Base-by-base conservation (phyloP, 176 grass and related monocot genomes). In the Melocanna baccifera region DNA sequence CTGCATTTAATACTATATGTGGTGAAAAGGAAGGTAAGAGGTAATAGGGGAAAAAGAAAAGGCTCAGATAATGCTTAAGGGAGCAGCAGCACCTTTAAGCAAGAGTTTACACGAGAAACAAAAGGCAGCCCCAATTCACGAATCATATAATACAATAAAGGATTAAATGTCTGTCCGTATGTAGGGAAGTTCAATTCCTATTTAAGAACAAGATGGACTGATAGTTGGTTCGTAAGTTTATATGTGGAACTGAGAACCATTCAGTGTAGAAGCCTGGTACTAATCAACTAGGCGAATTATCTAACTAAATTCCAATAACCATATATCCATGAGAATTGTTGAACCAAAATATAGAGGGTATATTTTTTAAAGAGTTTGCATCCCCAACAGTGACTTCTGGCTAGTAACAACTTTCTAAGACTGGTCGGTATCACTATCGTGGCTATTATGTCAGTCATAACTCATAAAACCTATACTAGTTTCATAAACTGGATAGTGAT, bases 1-100 rank as follows among this genome's bases (percentile, higher is more conserved):
- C 97, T 99, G 93, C 90, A 99, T 88, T 84, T 90, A 90, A 85
- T 68, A 84, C 23, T 81, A 84, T 76, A 86, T 69, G 52, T 84
- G 71, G 78, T 91, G 74, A 96, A 92, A 76, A 82, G n/a, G 63
- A 58, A 85, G 94, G 48, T 28, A 88, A 86, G 75, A 90, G 75
- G 46, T 37, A 85, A 80, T 62, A 74, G 16, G 48, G 28, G 14
- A 32, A 84, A 69, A 75, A 61, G 55, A 62, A 53, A 73, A 45
- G 59, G 52, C 10, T 23, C 30, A 23, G 52, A 62, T 58, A 68
- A 51, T 53, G 73, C 23, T 84, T 79, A 51, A 70, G 37, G 79
- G 4, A 73, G 71, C 19, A 39, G 40, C 15, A 12, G n/a, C 29
- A 86, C 59, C 14, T 48, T 66, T 73, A 65, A 63, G 43, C 37